These are phyloP conservation scores for Psilocybe tampanensis DNA, from an alignment of 768 basidiomycete genomes.

Conservation along the genomic window DNA sequence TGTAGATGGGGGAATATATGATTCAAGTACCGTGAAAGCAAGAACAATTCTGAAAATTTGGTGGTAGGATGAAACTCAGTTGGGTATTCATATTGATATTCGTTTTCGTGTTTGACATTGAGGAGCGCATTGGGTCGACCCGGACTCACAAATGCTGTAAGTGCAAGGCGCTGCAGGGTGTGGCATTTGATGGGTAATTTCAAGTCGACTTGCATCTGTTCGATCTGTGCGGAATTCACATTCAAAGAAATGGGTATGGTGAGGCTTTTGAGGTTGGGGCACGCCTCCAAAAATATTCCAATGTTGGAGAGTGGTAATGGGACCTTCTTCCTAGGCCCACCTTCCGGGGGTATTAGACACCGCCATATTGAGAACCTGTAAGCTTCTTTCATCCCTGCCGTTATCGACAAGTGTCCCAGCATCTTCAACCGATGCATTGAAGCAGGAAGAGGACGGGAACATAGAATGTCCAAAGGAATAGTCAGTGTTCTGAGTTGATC, in stretches of 20 bases:
- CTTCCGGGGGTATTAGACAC: not conserved
- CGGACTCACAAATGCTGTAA: not conserved
- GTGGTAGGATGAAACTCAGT: not conserved
- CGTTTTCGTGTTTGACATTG: not conserved
- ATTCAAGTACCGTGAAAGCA: not conserved
- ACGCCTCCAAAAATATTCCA: not conserved
- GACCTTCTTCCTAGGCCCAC: not conserved
- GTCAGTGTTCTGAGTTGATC: not conserved
- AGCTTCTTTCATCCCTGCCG: not conserved
- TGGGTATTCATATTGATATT: not conserved
- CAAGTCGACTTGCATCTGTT: not conserved
- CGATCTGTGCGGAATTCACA: not conserved
- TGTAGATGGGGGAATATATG: conserved; percentile 9
- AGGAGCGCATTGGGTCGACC: not conserved
- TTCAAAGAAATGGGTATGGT: not conserved
- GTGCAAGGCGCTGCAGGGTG: not conserved
- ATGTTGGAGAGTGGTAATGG: not conserved
- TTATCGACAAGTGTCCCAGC: not conserved
- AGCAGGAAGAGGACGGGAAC: not conserved
- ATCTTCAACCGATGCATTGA: not conserved
- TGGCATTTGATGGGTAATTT: not conserved
- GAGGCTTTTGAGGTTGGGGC: not conserved
- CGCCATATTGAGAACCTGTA: not conserved
- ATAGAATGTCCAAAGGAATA: not conserved
- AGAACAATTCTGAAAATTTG: not conserved